Evolutionary conservation across 1,284 basidiomycete species (phyloP).

Genomic region (Trichosporon asahii): DNA sequence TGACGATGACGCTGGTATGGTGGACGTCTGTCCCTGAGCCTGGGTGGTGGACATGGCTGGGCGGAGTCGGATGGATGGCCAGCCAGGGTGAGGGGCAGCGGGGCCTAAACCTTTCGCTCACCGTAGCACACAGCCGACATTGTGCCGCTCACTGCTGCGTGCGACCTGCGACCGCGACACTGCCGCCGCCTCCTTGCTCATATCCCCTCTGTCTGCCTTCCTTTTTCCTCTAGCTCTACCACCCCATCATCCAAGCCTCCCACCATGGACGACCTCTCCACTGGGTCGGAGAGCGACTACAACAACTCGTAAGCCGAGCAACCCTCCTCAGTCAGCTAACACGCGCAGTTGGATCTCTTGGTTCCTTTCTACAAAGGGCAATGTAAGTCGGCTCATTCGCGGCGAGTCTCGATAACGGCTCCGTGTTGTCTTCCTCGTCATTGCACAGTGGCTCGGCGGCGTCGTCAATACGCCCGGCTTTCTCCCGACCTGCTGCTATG

Average conservation of each 20-base stretch:
- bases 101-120: constrained; percentile 1
- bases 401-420: background rate
- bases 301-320: constrained; percentile 45
- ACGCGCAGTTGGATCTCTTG: constrained; percentile 87
- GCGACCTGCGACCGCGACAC: background rate
- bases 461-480: no score
- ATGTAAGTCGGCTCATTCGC: constrained; percentile 31
- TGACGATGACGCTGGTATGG: constrained; percentile 3
- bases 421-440: background rate
- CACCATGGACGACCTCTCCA: constrained; percentile 51
- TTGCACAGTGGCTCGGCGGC: no score
- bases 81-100: background rate
- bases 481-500: no score
- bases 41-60: background rate
- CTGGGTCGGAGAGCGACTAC: constrained; percentile 53
- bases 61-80: no score
- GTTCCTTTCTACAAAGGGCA: constrained; percentile 79
- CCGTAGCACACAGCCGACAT: background rate
- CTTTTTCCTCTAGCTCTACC: background rate
- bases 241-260: background rate
- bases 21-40: background rate
- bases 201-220: background rate
- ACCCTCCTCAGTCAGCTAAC: constrained; percentile 7
- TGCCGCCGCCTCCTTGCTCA: background rate
- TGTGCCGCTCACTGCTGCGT: background rate